phyloP scores from a whole-genome alignment of 1,284 basidiomycete genomes.

The Microstroma glucosiphilum region DNA sequence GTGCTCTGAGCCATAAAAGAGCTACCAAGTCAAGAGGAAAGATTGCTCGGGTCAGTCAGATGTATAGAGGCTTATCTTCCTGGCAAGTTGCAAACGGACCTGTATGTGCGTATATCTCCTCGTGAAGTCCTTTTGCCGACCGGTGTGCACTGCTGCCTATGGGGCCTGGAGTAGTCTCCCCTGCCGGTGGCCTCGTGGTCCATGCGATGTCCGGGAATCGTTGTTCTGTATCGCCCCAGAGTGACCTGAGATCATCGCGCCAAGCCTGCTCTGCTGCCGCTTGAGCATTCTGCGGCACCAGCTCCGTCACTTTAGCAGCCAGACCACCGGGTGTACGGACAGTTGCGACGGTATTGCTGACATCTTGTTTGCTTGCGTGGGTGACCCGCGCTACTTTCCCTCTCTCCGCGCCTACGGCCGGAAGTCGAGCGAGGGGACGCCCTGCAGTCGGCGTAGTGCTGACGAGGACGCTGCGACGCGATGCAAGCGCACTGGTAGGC shows the following conservation, averaged over 20 bases:
- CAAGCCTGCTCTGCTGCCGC: slow-evolving; percentile 25
- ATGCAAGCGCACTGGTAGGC: no score
- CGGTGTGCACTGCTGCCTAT: slow-evolving; percentile 66
- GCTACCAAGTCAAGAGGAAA: no score
- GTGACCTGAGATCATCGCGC: slow-evolving; percentile 27
- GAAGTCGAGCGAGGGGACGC: no score
- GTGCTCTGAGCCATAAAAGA: no score
- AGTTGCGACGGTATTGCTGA: not conserved
- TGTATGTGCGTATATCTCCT: not conserved
- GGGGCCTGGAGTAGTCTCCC: slow-evolving; percentile 60
- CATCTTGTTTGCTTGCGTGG: not conserved
- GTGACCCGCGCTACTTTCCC: not conserved
- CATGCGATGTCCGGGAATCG: slow-evolving; percentile 41
- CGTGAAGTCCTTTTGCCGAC: not conserved
- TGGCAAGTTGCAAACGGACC: not conserved
- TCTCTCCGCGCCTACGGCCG: not conserved
- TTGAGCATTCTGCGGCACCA: not conserved
- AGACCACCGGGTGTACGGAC: not conserved
- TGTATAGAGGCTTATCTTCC: not conserved
- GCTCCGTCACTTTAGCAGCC: not conserved
- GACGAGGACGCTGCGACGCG: no score
- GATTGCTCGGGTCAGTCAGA: not conserved
- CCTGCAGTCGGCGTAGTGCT: no score
- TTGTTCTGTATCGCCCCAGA: slow-evolving; percentile 26
- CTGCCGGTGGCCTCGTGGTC: slow-evolving; percentile 18